Base-by-base conservation (phyloP, 169 alveolate genomes). In the Haemoproteus tartakovskyi region DNA sequence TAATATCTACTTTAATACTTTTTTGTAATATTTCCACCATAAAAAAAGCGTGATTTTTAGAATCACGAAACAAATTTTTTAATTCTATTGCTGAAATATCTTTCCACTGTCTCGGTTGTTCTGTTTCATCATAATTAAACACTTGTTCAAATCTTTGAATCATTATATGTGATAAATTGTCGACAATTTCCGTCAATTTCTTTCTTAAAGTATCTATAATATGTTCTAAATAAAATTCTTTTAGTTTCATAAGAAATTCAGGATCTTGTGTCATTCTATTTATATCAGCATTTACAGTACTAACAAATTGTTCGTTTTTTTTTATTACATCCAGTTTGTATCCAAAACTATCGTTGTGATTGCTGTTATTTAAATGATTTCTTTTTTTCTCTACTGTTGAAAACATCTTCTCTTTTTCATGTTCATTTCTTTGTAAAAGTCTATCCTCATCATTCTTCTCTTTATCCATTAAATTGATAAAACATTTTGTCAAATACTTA, bases 91-190 rank as follows among this genome's bases (percentile, higher is more conserved):
- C 26, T 41, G 84, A 74, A n/a, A 57, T 43, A 47, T 74, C 78
- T 30, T 56, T 60, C 84, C 84, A 74, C 19, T 74, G 84, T 74
- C 84, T 74, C 22, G 84, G 84, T 43, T 74, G 84, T 33, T 74
- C 84, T 30, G 60, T 50, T n/a, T 74, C 84, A 74, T 74, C 84
- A 61, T 74, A 74, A 57, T 57, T 74, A 45, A 74, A 74, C 12
- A 74, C 84, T 3, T 60, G 59, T 57, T 74, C 84, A 51, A 74
- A 74, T 46, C 84, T 56, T 24, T 57, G 60, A 50, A 74, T 38
- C 30, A 74, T 54, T 19, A 74, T 57, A 26, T 19, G 29, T 14
- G 78, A 11, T 36, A 74, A 45, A 56, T 74, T 43, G 2, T 74
- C 78, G 6, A 78, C 54, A 16, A 74, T 74, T 54, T 74, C 84